Evolutionary conservation across 1,284 basidiomycete genomes (phyloP), one percentile per base, ranked within the genome.

Genomic region (Ustanciosporium gigantosporum): DNA sequence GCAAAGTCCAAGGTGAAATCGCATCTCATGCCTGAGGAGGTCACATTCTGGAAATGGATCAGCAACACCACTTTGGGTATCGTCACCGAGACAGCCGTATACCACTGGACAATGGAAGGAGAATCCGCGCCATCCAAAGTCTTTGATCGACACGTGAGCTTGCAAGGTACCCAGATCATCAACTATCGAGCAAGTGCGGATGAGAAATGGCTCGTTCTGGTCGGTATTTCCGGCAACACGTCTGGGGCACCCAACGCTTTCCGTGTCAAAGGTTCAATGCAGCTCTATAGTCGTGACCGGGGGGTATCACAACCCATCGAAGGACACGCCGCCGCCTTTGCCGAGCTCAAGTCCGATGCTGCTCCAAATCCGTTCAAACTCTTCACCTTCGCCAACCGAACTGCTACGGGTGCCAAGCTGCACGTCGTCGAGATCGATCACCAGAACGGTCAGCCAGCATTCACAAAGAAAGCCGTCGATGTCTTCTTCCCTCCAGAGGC

Each of bases 401-500:
- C 91, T 4, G 93, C 90, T 21, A 90, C 88, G 36, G 94, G 95
- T 39, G 95, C 95, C 31, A 98, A 97, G 92, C 87, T 99, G 38
- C 95, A 99, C 81, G 86, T 99, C 41, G 94, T 98, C 61, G 93
- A 99, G 81, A 95, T 99, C 74, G 95, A 98, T 79, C 94, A 98
- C 80, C 85, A 88, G 62, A 87, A 90, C 19, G 87, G 91, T n/a
- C 90, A 96, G 77, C 88, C 93, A n/a, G 87, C 88, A 5, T 99
- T 96, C 82, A 84, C 86, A 34, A 99, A 99, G 84, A 98, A 97
- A 81, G 91, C 91, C 14, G 93, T 98, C 64, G 95, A 99, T 72
- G 94, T 99, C 42, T 99, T 96, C 82, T 99, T 98, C 86, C 95
- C 95, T 46, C 88, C 92, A 2, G 95, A 99, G 79, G 95, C 95